Percentiles rank a stretch among this genome's conserved stretches.
Conservation (phyloP, 1,139 yeast genomes). For the Suhomyces taliae region DNA sequence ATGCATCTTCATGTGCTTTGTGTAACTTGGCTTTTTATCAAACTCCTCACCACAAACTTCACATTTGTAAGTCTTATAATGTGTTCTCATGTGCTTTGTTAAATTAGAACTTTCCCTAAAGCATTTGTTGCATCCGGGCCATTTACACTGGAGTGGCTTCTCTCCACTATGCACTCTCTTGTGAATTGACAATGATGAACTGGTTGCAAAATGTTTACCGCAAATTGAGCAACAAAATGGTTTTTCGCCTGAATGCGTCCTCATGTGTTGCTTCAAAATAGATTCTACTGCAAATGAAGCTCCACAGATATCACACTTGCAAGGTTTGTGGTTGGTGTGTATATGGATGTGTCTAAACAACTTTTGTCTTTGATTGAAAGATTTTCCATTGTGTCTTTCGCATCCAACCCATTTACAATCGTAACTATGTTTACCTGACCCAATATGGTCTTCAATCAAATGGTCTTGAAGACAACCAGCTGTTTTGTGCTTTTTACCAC, state of each 20-base stretch:
- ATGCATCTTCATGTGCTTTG: slow-evolving; percentile 40
- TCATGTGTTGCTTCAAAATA: slow-evolving; percentile 68
- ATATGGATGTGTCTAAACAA: slow-evolving; percentile 80
- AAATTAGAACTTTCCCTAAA: slow-evolving; percentile 89
- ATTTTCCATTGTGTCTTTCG: slow-evolving; percentile 56
- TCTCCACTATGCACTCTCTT: slow-evolving; percentile 58
- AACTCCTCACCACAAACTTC: slow-evolving; percentile 52
- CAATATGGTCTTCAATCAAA: slow-evolving; percentile 64
- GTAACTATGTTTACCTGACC: slow-evolving; percentile 70
- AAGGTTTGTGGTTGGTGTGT: slow-evolving; percentile 84
- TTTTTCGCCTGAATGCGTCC: slow-evolving; percentile 86
- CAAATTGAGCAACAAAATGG: slow-evolving; percentile 52
- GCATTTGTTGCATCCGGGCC: slow-evolving; percentile 78
- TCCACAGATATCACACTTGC: slow-evolving; percentile 64
- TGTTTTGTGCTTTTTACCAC: slow-evolving; percentile 49
- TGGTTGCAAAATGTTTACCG: slow-evolving; percentile 53
- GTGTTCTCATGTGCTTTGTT: slow-evolving; percentile 82
- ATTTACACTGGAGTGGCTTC: slow-evolving; percentile 78
- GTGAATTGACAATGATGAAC: slow-evolving; percentile 55
- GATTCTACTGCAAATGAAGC: slow-evolving; percentile 68
- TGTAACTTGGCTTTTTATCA: slow-evolving; percentile 40
- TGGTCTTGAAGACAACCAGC: slow-evolving; percentile 72
- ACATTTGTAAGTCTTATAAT: slow-evolving; percentile 53
- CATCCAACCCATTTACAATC: slow-evolving; percentile 80
- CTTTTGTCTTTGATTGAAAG: slow-evolving; percentile 83